Conservation (phyloP, 108 stramenopile genomes). For the Cyclotella kingstonii region DNA sequence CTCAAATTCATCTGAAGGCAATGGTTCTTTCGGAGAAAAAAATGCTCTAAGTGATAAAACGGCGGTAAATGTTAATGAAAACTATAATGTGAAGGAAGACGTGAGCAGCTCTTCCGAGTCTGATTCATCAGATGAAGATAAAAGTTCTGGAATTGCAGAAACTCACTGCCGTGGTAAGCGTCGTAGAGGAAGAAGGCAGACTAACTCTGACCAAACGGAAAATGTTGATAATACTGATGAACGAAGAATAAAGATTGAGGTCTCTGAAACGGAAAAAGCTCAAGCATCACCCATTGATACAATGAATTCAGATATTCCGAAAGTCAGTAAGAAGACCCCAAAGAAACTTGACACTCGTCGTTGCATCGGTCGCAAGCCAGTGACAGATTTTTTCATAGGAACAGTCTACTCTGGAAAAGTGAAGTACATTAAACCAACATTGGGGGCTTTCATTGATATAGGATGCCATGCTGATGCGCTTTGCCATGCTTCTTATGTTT, state of each 20-base stretch:
- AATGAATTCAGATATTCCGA: background rate
- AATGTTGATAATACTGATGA: conserved; percentile 8
- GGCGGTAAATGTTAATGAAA: background rate
- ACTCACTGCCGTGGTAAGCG: conserved; percentile 38
- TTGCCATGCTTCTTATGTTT: conserved; percentile 78
- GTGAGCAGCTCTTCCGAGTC: conserved; percentile 17
- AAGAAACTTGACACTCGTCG: conserved; percentile 56
- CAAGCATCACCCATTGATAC: background rate
- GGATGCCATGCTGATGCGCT: conserved; percentile 85
- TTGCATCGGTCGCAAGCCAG: conserved; percentile 84
- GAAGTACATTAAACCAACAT: conserved; percentile 73
- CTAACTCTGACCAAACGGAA: conserved; percentile 10
- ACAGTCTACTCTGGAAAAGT: conserved; percentile 61
- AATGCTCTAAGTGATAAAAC: background rate
- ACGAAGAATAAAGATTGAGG: conserved; percentile 1
- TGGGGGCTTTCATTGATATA: conserved; percentile 88
- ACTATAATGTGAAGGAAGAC: background rate
- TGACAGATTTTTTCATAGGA: conserved; percentile 79
- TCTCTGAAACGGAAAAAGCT: conserved; percentile 12
- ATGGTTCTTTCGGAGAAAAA: background rate
- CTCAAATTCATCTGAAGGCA: background rate
- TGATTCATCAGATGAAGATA: conserved; percentile 27
- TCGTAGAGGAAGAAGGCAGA: conserved; percentile 35
- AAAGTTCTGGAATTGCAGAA: conserved; percentile 23
- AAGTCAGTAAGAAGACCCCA: conserved; percentile 12